A percentile compares a stretch with the other conserved stretches of the same genome.
Conservation (phyloP, 1,284 basidiomycete genomes). For the Ustilago trichophora region DNA sequence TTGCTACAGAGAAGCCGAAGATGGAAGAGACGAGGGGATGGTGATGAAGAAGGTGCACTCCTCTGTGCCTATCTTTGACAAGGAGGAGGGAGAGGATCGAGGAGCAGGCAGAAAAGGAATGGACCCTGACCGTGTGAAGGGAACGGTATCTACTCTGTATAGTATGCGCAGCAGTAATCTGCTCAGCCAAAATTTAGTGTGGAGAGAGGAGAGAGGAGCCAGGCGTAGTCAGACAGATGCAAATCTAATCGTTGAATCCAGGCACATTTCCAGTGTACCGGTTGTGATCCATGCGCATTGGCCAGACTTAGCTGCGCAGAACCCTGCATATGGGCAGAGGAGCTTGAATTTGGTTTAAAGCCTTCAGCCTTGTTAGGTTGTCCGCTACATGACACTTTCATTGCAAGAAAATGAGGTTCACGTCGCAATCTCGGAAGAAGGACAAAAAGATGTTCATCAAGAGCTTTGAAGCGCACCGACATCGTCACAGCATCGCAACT, state of each 20-base stretch:
- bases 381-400: too few relatives aligned
- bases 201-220: neutral
- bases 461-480: neutral
- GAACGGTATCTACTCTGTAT: too few relatives aligned
- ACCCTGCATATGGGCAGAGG: constrained; percentile 25
- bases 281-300: neutral
- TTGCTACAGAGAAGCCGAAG: too few relatives aligned
- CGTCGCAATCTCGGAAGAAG: constrained; percentile 25
- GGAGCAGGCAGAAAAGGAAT: too few relatives aligned
- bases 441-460: constrained; percentile 1
- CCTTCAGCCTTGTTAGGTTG: neutral
- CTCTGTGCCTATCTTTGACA: neutral
- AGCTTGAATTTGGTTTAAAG: neutral
- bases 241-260: too few relatives aligned
- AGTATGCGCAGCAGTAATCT: constrained; percentile 4
- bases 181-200: neutral
- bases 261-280: constrained; percentile 1
- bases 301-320: neutral
- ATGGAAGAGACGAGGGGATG: too few relatives aligned
- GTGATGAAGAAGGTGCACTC: neutral
- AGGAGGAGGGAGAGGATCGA: neutral
- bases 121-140: too few relatives aligned
- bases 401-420: neutral
- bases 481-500: too few relatives aligned
- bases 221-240: neutral